These are phyloP conservation scores for Thymus quinquecostatus DNA, from an alignment of 257 asterid genomes.

Conservation along the genomic window DNA sequence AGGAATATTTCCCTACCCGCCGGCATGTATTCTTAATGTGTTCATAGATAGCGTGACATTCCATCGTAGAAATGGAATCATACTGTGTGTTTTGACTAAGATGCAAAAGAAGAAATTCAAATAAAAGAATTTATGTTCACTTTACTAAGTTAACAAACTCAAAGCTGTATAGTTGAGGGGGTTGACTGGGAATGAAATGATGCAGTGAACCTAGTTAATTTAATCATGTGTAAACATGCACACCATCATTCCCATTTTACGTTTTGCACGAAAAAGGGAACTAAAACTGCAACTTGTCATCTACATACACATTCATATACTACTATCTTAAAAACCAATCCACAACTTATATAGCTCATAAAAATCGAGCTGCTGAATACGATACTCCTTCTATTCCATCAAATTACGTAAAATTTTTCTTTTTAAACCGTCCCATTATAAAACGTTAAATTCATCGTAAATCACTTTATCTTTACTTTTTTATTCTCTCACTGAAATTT, in stretches of 20 bases:
- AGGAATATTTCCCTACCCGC: too few relatives aligned
- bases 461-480: too few relatives aligned
- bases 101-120: background rate
- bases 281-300: constrained; percentile 14
- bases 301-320: background rate
- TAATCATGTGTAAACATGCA: constrained; percentile 17
- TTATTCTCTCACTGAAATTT: too few relatives aligned
- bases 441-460: too few relatives aligned
- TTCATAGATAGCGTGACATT: background rate
- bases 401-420: too few relatives aligned
- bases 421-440: too few relatives aligned
- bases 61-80: background rate
- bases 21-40: too few relatives aligned
- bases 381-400: too few relatives aligned
- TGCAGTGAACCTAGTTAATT: constrained; percentile 16
- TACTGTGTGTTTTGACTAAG: constrained; percentile 13
- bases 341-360: too few relatives aligned
- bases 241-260: constrained; percentile 28
- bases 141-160: background rate
- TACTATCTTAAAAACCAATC: too few relatives aligned
- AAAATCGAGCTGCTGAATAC: too few relatives aligned
- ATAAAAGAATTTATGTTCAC: background rate
- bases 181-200: constrained; percentile 17
- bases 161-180: background rate
- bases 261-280: background rate